Base-by-base conservation (phyloP, 768 basidiomycete species). In the Saitozyma podzolica region DNA sequence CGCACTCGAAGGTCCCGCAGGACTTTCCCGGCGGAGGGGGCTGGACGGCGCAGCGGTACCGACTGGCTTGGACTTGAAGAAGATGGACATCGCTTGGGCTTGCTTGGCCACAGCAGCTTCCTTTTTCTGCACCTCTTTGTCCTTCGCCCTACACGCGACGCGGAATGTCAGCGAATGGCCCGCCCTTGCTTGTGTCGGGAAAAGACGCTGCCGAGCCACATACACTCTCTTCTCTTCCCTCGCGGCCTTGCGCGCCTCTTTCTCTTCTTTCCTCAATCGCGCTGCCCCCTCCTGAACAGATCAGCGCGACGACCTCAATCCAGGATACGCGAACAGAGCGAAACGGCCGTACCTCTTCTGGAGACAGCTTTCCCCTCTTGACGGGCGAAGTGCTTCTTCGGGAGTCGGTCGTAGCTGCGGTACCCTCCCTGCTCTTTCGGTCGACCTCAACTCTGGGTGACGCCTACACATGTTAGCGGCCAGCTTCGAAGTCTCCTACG, bases 191-290 rank as follows among this genome's bases (percentile, higher is more conserved):
- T 29, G 29, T 29, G 29, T 29, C 29, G 29, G 29, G 29, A 29
- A 29, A 40, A 39, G 14, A n/a, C 29, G 10, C 10, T 8, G 17
- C 16, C 37, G 17, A n/a, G 6, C 8, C 9, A 68, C 75, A 63
- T 39, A 76, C 75, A 68, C 75, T 47, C 71, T 73, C 61, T 73
- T 69, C 51, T 69, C 72, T 48, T 70, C 74, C 11, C 55, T 17
- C 3, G 52, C 65, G 3, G 58, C 56, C 42, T 63, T 68, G 54
- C 59, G 72, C 8, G 72, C 75, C n/a, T 76, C 72, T 53, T 61
- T 48, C 53, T 76, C 75, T 55, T 74, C 72, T 29, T 64, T 57
- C 58, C 62, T 69, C 16, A 70, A 40, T 40, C 75, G 68, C 37
- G 69, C 70, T 39, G 66, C 68, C 57, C 74, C 75, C 51, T 73